Conservation (phyloP, 768 basidiomycete species). For the Bullera alba region DNA sequence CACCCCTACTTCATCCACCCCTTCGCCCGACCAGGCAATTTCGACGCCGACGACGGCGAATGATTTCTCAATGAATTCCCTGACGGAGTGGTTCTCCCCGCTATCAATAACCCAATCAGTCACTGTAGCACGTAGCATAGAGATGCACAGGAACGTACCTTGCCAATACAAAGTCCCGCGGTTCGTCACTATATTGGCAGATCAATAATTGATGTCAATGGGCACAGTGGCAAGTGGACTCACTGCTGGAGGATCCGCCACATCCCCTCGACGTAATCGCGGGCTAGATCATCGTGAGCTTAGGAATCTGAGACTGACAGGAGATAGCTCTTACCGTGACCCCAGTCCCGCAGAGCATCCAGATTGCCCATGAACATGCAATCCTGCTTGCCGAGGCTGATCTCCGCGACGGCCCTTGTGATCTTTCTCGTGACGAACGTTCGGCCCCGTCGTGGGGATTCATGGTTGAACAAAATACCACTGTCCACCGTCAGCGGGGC, state of each 20-base stretch:
- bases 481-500: conserved; percentile 3
- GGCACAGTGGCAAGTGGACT: background rate
- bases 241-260: conserved; percentile 90
- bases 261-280: conserved; percentile 87
- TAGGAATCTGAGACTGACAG: conserved; percentile 54
- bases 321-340: conserved; percentile 66
- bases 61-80: conserved; percentile 84
- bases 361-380: conserved; percentile 91
- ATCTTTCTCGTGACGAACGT: conserved; percentile 98
- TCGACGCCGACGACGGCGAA: conserved; percentile 63
- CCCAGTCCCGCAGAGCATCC: conserved; percentile 95
- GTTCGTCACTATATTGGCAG: no score
- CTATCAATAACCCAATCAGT: no score
- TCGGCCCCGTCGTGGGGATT: conserved; percentile 86
- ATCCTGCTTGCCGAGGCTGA: conserved; percentile 75
- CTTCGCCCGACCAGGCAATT: conserved; percentile 48
- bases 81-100: conserved; percentile 89
- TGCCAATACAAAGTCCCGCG: conserved; percentile 63
- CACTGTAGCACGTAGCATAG: no score
- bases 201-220: background rate
- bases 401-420: conserved; percentile 84
- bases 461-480: conserved; percentile 96
- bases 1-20: conserved; percentile 5
- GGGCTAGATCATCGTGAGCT: conserved; percentile 16
- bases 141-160: no score